These are phyloP conservation scores for Termitomyces bulborhizus DNA, from an alignment of 768 basidiomycete genomes.

Conservation along the genomic window DNA sequence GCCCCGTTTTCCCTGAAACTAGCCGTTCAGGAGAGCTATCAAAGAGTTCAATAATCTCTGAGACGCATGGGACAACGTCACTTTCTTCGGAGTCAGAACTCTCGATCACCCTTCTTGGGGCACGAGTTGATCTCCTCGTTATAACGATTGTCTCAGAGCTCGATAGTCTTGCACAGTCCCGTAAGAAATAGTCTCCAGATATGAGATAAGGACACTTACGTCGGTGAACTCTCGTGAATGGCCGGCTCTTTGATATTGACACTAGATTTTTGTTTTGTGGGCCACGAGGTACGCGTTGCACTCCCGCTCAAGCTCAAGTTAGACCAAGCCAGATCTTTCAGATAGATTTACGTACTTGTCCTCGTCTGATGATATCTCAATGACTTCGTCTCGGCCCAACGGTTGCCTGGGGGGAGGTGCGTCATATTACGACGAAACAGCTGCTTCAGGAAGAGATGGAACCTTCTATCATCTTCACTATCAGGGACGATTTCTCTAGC, in stretches of 20 bases:
- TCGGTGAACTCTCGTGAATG: background rate
- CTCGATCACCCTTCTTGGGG: constrained; percentile 25
- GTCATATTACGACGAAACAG: background rate
- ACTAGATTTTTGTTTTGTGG: background rate
- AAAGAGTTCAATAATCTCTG: constrained; percentile 23
- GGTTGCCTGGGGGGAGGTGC: background rate
- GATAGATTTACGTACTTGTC: constrained; percentile 25
- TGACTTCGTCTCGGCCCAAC: constrained; percentile 24
- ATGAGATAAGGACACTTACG: background rate
- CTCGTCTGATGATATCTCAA: constrained; percentile 52
- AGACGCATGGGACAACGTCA: constrained; percentile 12
- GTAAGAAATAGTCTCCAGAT: background rate
- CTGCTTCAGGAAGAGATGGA: background rate
- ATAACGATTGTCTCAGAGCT: background rate
- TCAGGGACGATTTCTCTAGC: constrained; percentile 35
- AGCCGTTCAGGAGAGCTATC: constrained; percentile 18
- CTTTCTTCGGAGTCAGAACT: constrained; percentile 26
- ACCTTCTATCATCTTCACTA: constrained; percentile 40
- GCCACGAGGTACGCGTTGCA: background rate
- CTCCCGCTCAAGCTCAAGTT: background rate
- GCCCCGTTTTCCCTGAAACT: background rate
- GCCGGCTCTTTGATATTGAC: background rate
- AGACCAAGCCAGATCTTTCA: background rate
- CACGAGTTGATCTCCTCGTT: constrained; percentile 10
- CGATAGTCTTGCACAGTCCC: background rate